Evolutionary conservation across 768 basidiomycete genomes (phyloP), one percentile per base, ranked within the genome.

Genomic region (Agrocybe pediades): DNA sequence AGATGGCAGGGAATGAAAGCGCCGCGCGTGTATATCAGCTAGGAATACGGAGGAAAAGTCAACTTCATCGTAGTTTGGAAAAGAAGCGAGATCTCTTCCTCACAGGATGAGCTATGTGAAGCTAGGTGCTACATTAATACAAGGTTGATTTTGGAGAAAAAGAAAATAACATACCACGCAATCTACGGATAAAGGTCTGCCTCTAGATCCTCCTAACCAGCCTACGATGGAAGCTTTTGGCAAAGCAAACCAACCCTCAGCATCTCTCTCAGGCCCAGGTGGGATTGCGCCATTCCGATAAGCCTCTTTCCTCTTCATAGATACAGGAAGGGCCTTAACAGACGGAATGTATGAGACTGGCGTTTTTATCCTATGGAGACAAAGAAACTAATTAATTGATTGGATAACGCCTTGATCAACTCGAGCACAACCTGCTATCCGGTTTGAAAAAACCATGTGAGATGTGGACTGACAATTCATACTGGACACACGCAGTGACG

Each of bases 391-490:
- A 29, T 3, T 9, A 51, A 3, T 2, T 1, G 20, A 44, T 7
- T 16, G 8, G 24, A 26, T 13, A 24, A 61, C 64, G 23, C 20
- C n/a, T n/a, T n/a, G n/a, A n/a, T n/a, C n/a, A n/a, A n/a, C n/a
- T n/a, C n/a, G n/a, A 36, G 3, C 11, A 13, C 33, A 36, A 68
- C 71, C 61, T 67, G 51, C 58, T 66, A 57, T 69, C 65, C 13
- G 68, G 51, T 21, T 65, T 61, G 25, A 74, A 62, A 8, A 57
- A 56, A 19, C 70, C 68, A 33, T 71, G 61, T 15, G 58, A 58
- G 40, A 73, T 65, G 41, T 62, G 57, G 13, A 72, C 56, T 15
- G 49, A 52, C 5, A 74, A 48, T 27, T 71, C 64, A 49, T 74
- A 74, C 29, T 58, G 55, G 3, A 74, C 57, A 41, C 57, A 68